These are phyloP conservation scores for Suhomyces sp. DNA, from an alignment of 805 yeast species.

Conservation along the genomic window DNA sequence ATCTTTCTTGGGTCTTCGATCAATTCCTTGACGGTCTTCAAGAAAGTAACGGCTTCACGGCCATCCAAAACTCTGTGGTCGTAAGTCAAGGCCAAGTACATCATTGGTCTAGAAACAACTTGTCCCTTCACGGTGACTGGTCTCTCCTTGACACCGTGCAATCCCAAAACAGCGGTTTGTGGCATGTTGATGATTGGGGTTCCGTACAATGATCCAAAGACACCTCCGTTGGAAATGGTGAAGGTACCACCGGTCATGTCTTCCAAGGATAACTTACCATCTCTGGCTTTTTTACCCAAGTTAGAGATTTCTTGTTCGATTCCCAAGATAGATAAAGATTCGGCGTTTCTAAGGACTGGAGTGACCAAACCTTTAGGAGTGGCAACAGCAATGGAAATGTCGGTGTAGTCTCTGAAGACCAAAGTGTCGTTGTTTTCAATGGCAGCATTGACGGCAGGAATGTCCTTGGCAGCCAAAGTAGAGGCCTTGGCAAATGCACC, in stretches of 20 bases:
- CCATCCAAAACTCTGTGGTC: constrained; percentile 98
- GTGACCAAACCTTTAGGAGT: constrained; percentile 99
- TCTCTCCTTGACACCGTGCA: constrained; percentile 97
- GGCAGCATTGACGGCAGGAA: constrained; percentile 93
- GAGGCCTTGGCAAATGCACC: constrained; percentile 96
- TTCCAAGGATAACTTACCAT: constrained; percentile 91
- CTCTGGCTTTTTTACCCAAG: constrained; percentile 92
- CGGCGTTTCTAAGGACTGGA: constrained; percentile 96
- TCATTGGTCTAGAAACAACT: constrained; percentile 97
- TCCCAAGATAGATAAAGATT: constrained; percentile 81
- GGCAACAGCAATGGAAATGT: constrained; percentile 94
- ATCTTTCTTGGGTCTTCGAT: constrained; percentile 99
- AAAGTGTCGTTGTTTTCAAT: constrained; percentile 90
- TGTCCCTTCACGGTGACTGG: constrained; percentile 96
- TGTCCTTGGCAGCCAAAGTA: constrained; percentile 87
- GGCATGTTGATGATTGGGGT: constrained; percentile 98
- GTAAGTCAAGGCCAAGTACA: constrained; percentile 97
- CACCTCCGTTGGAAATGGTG: constrained; percentile 99
- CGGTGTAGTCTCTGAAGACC: constrained; percentile 94
- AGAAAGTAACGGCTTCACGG: constrained; percentile 97
- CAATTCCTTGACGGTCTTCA: constrained; percentile 92
- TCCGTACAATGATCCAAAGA: constrained; percentile 95
- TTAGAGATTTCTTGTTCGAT: constrained; percentile 81
- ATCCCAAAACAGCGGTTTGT: constrained; percentile 95
- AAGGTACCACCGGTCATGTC: constrained; percentile 99